Conservation (phyloP, 2,329 filamentous ascomycete genomes). For the Metarhizium rileyi region DNA sequence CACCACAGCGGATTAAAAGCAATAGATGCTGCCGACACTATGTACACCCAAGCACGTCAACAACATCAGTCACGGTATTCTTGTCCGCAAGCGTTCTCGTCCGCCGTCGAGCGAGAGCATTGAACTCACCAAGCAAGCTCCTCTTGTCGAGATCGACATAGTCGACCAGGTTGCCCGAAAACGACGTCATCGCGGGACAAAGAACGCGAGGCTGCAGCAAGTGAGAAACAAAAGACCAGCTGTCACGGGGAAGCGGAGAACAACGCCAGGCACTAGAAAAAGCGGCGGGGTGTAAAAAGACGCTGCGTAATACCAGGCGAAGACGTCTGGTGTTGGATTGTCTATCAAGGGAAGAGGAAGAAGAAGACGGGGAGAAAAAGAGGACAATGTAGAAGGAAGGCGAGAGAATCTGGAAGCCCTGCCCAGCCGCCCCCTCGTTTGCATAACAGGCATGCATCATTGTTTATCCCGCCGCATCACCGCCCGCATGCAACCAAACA, state of each 20-base stretch:
- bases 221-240: neutral
- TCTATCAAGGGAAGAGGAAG: neutral
- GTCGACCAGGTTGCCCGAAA: conserved; percentile 40
- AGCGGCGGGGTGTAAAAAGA: neutral
- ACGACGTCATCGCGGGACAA: conserved; percentile 29
- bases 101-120: neutral
- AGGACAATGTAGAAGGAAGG: neutral
- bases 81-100: neutral
- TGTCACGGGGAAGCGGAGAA: neutral
- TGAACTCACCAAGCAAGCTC: conserved; percentile 53
- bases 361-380: neutral
- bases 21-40: conserved; percentile 75
- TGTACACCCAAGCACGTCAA: neutral
- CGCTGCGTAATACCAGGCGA: no score
- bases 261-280: neutral
- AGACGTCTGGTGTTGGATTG: no score
- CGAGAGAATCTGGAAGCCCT: neutral
- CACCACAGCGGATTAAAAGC: conserved; percentile 98
- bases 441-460: neutral
- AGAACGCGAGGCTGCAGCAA: neutral
- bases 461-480: neutral
- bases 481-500: no score
- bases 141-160: conserved; percentile 59
- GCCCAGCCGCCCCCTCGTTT: neutral
- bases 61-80: conserved; percentile 5